Evolutionary conservation across 805 yeast species (phyloP).

Genomic region (Cyberlindnera mississippiensis): DNA sequence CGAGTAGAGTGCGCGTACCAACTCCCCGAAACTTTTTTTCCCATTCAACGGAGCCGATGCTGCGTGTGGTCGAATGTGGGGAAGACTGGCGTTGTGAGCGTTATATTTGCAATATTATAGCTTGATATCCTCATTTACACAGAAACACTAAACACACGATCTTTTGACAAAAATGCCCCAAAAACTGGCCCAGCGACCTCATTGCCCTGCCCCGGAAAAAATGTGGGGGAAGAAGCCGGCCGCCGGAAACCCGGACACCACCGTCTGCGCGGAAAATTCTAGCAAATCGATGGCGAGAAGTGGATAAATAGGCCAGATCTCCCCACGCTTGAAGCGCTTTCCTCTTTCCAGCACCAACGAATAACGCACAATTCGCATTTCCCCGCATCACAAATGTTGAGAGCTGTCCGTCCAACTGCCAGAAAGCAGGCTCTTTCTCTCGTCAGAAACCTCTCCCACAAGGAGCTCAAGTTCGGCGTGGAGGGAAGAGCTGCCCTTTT

Average conservation of each 20-base stretch:
- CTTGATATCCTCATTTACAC: too few relatives aligned
- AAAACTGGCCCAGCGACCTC: too few relatives aligned
- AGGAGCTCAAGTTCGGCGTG: conserved; percentile 95
- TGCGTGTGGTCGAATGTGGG: not conserved
- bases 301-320: not conserved
- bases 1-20: not conserved
- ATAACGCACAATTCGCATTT: not conserved
- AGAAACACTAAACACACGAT: too few relatives aligned
- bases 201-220: not conserved
- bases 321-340: not conserved
- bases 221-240: conserved; percentile 2
- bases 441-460: conserved; percentile 50
- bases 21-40: not conserved
- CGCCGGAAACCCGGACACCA: conserved; percentile 12
- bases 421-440: conserved; percentile 23
- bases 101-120: too few relatives aligned
- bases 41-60: not conserved
- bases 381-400: too few relatives aligned
- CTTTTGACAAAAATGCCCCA: not conserved
- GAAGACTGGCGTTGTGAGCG: too few relatives aligned
- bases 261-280: conserved; percentile 13
- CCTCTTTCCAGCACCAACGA: not conserved
- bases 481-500: conserved; percentile 50
- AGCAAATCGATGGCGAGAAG: conserved; percentile 12
- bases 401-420: conserved; percentile 26